Conservation (phyloP, 306 rosid species). For the Quercus bicolor region DNA sequence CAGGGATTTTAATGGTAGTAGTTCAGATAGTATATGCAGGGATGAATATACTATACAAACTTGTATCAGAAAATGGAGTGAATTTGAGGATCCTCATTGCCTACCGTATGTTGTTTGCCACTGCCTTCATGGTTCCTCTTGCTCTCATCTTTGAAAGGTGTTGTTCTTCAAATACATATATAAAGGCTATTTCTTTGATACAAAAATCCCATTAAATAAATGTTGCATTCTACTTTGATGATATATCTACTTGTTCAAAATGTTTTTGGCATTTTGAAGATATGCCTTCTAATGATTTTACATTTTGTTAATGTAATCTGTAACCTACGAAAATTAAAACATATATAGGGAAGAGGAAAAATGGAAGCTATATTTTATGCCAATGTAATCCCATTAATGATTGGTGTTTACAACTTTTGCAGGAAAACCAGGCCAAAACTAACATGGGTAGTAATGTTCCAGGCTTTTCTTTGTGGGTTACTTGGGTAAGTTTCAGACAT, state of each 20-base stretch:
- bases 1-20: slow-evolving; percentile 36
- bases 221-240: too few relatives aligned
- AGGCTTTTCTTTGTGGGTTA: slow-evolving; percentile 50
- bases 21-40: slow-evolving; percentile 30
- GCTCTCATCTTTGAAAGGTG: slow-evolving; percentile 37
- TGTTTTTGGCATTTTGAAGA: too few relatives aligned
- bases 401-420: neutral
- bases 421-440: slow-evolving; percentile 52
- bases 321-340: too few relatives aligned
- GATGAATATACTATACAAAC: slow-evolving; percentile 33
- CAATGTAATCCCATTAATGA: neutral
- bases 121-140: slow-evolving; percentile 35
- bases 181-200: neutral
- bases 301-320: too few relatives aligned
- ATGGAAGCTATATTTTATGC: too few relatives aligned
- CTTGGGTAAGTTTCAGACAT: slow-evolving; percentile 45
- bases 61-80: slow-evolving; percentile 36
- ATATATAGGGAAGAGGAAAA: too few relatives aligned
- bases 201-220: too few relatives aligned
- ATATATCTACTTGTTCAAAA: too few relatives aligned
- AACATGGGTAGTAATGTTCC: slow-evolving; percentile 43
- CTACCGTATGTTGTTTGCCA: slow-evolving; percentile 45
- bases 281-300: too few relatives aligned
- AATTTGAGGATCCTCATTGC: slow-evolving; percentile 31
- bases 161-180: too few relatives aligned